Evolutionary conservation across 805 yeast genomes (phyloP), one percentile per base, ranked within the genome.

Genomic region (Debaryomyces maramus): DNA sequence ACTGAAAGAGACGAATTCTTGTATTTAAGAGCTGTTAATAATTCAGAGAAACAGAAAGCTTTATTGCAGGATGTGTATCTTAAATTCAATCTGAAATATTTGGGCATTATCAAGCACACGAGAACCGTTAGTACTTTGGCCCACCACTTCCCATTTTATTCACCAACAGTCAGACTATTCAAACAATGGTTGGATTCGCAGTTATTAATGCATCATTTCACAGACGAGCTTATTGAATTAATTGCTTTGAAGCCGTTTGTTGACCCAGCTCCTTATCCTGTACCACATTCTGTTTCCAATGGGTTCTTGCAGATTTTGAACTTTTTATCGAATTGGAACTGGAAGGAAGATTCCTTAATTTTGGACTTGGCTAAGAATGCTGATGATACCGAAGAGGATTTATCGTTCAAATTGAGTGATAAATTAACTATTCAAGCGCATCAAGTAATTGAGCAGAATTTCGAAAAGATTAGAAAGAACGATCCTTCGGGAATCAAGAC

Each of bases 121-220:
- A 77, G 97, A 53, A 78, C 88, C 4, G 71, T 93, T 11, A 76
- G 81, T 38, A 77, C 85, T 7, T 67, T 90, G 45, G 75, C 88
- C 2, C 84, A 81, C 41, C 78, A 85, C 39, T 86, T 73, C 64
- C 87, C 83, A 32, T 80, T 75, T 53, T 85, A 79, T 52, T 80
- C 95, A 1, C 81, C 95, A 5, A 79, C 91, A 0, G 91, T 86
- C 10, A 74, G 99, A 43, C 64, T 90, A 23, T 83, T 93, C 64
- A 93, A 93, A 62, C 76, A 76, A 50, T 93, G 99, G 98, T 70
- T 93, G 43, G 89, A 88, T 47, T 73, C 85, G 1, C 99, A 93
- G 56, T 60, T 87, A 37, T 69, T 93, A 21, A 66, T 83, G 28
- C 65, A 77, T 15, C 95, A 87, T 52, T 73, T 91, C 47, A 66